A percentile compares a stretch with the other conserved stretches of the same genome.
phyloP scores from a whole-genome alignment of 768 basidiomycete genomes.

The Boletus sp. region DNA sequence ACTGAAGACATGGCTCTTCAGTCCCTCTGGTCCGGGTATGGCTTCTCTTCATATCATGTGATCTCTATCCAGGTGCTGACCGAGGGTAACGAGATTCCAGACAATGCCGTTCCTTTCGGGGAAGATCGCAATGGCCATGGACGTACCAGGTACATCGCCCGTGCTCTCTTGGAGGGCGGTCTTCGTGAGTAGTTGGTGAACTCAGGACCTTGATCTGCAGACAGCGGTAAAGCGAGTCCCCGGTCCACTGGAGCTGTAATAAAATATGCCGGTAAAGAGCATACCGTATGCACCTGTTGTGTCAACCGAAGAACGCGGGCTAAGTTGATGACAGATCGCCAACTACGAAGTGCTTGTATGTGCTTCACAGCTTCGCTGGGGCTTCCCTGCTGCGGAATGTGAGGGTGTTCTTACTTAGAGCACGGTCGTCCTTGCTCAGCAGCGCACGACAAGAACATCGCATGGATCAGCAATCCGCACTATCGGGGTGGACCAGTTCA shows the following conservation, averaged over 20 bases:
- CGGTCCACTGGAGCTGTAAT: slow-evolving; percentile 33
- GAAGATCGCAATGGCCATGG: slow-evolving; percentile 33
- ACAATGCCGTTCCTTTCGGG: slow-evolving; percentile 33
- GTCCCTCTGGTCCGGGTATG: slow-evolving; percentile 33
- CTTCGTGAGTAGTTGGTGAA: slow-evolving; percentile 23
- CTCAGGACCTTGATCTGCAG: slow-evolving; percentile 13
- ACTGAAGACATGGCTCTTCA: slow-evolving; percentile 27
- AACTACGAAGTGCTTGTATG: slow-evolving; percentile 36
- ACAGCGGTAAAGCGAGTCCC: slow-evolving; percentile 35
- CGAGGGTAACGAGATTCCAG: slow-evolving; percentile 29
- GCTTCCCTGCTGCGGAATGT: slow-evolving; percentile 15
- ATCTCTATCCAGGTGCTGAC: slow-evolving; percentile 22
- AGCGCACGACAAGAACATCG: background rate
- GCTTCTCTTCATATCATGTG: background rate
- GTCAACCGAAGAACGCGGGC: background rate
- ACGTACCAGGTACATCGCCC: slow-evolving; percentile 30
- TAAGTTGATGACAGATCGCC: slow-evolving; percentile 21
- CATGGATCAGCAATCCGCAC: background rate
- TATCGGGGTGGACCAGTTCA: slow-evolving; percentile 19
- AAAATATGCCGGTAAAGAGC: slow-evolving; percentile 34
- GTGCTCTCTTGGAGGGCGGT: slow-evolving; percentile 30
- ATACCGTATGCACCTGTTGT: slow-evolving; percentile 21
- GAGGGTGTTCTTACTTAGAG: slow-evolving; percentile 22
- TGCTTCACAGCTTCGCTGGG: slow-evolving; percentile 33
- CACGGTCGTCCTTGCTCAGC: slow-evolving; percentile 31